Base-by-base conservation (phyloP, 495 filamentous ascomycete species). In the Geopyxis carbonaria region DNA sequence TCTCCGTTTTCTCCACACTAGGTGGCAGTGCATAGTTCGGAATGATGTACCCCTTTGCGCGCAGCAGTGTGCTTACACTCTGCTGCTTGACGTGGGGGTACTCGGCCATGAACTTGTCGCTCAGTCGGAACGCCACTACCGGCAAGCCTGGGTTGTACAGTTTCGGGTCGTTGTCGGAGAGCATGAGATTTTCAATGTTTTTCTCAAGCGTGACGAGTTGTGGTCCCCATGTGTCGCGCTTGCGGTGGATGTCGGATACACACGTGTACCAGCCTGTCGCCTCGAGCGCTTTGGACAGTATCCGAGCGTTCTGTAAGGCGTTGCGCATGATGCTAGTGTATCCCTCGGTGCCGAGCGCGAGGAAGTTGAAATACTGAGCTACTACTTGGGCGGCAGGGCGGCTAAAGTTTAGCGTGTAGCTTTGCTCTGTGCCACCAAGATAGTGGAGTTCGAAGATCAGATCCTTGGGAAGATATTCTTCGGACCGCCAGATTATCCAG, bases 381-480 rank as follows among this genome's bases (percentile, higher is more conserved):
- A 81, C 69, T 22, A 82, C 64, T 43, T 82, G 78, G 0, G 71
- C 72, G 10, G 74, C 76, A 0, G 78, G 78, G 0, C 78, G 66
- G 2, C 73, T 78, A 57, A 84, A 84, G 60, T 82, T 84, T 21
- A 83, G 69, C 0, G 75, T 79, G 57, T 69, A 84, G 0, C 73
- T 77, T 45, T 77, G 64, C 51, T 82, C 78, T 1, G 73, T 79
- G 15, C 78, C 78, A 23, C 78, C 77, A 2, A 82, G 67, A 44
- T 84, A 84, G 50, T 79, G 73, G 6, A 82, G 63, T 47, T 82
- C 72, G 50, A 83, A 82, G 47, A 82, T 64, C 5, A 82, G 62
- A 39, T 80, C 64, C 45, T 73, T 68, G n/a, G 78, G 76, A 15
- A 84, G 68, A 45, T 62, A 73, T 11, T 68, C 58, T 46, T 77